Percentiles rank a stretch among this genome's conserved stretches.
phyloP scores from a whole-genome alignment of 352 stramenopile genomes.

The Phytophthora syringae region DNA sequence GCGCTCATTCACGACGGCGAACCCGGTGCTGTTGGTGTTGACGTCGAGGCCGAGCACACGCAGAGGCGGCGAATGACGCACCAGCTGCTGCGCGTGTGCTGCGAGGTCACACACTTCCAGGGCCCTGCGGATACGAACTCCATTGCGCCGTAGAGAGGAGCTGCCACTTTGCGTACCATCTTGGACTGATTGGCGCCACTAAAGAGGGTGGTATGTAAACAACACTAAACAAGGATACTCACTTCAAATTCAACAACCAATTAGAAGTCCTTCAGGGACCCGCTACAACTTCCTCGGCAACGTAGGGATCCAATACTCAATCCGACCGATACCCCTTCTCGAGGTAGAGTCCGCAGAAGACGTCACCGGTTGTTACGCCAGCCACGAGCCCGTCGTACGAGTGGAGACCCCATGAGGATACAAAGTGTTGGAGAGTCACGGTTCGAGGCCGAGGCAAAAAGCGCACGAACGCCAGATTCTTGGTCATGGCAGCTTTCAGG shows the following conservation, averaged over 20 bases:
- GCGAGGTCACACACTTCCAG: constrained; percentile 42
- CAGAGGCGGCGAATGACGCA: constrained; percentile 39
- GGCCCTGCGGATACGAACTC: constrained; percentile 60
- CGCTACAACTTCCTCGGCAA: too few species aligned
- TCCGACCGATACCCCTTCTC: neutral
- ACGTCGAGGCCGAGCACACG: constrained; percentile 82
- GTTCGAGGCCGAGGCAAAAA: constrained; percentile 1
- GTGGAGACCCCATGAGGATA: neutral
- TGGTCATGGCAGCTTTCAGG: neutral
- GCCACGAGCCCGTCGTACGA: constrained; percentile 1
- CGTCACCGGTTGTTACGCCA: neutral
- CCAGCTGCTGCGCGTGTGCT: constrained; percentile 29
- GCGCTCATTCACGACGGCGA: constrained; percentile 64
- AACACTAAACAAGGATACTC: too few species aligned
- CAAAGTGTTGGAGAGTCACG: neutral
- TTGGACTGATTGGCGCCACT: too few species aligned
- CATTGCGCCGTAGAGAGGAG: constrained; percentile 46
- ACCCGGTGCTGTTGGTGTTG: constrained; percentile 88
- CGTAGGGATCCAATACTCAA: too few species aligned
- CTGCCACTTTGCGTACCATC: constrained; percentile 20
- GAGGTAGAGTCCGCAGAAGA: neutral
- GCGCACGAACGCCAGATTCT: constrained; percentile 1
- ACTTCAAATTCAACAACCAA: too few species aligned
- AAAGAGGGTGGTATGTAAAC: too few species aligned
- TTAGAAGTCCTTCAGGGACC: too few species aligned